Conservation (phyloP, 257 asterid species). For the Linaria vulgaris region DNA sequence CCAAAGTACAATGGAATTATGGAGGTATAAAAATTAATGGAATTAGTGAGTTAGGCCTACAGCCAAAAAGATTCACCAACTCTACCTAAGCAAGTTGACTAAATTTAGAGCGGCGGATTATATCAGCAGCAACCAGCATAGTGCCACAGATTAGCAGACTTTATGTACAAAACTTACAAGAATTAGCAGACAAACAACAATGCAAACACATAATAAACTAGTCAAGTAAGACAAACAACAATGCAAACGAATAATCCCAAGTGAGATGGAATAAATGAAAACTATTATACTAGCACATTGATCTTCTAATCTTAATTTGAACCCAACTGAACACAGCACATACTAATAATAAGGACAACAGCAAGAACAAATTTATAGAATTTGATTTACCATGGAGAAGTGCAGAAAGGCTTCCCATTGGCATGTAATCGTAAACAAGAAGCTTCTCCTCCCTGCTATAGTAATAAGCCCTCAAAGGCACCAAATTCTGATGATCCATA, state of each 20-base stretch:
- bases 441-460: constrained; percentile 85
- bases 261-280: not conserved
- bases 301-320: constrained; percentile 11
- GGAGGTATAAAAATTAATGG: constrained; percentile 13
- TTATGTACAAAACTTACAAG: not conserved
- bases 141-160: not conserved
- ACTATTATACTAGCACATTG: constrained; percentile 1
- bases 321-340: constrained; percentile 3
- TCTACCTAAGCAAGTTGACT: constrained; percentile 39
- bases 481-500: constrained; percentile 75
- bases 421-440: constrained; percentile 85
- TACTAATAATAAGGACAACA: constrained; percentile 1
- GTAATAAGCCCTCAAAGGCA: constrained; percentile 81
- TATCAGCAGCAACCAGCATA: constrained; percentile 7
- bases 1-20: constrained; percentile 3
- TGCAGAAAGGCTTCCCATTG: constrained; percentile 91
- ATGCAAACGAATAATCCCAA: constrained; percentile 1
- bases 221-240: not conserved
- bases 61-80: constrained; percentile 30
- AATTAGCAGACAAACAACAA: not conserved
- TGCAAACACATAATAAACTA: constrained; percentile 7
- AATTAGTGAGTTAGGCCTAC: constrained; percentile 17
- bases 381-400: constrained; percentile 63
- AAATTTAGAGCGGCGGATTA: not conserved
- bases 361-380: not conserved